Evolutionary conservation across 2,329 filamentous ascomycete species (phyloP).

Genomic region (Tolypocladium paradoxum): DNA sequence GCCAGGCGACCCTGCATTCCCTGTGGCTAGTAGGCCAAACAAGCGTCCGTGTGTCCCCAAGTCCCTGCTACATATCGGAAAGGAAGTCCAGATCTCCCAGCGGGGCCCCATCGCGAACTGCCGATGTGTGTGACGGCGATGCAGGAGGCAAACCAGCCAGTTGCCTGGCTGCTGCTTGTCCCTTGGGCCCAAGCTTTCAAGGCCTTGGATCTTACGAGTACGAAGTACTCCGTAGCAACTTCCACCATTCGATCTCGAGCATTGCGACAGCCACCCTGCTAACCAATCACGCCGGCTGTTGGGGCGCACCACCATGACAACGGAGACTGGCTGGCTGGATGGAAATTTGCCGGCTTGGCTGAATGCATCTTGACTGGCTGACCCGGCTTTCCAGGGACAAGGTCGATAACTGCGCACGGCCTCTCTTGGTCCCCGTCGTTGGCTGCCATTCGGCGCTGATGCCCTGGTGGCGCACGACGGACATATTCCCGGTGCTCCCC

Average conservation of each 20-base stretch:
- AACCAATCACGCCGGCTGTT: not conserved
- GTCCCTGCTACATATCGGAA: not conserved
- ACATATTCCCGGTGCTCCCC: conserved; percentile 1
- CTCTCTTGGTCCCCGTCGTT: not conserved
- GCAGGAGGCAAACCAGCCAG: not conserved
- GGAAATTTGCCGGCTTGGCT: not conserved
- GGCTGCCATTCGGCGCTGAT: not conserved
- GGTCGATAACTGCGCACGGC: not conserved
- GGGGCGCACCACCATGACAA: not conserved
- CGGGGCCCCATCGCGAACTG: not conserved
- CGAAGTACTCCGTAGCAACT: too few species aligned
- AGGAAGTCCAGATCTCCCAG: not conserved
- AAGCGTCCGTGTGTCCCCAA: not conserved
- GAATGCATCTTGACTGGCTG: not conserved
- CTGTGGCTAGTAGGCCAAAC: not conserved
- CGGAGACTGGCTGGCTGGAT: not conserved
- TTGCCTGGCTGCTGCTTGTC: not conserved
- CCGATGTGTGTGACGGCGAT: not conserved
- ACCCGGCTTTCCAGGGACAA: not conserved
- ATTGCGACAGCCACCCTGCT: not conserved
- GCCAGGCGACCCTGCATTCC: not conserved
- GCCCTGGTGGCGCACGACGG: not conserved
- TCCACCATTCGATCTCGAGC: not conserved
- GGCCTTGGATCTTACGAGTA: not conserved
- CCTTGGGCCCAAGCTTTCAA: not conserved